Base-by-base conservation (phyloP, 768 basidiomycete species). In the Suillus americanus region DNA sequence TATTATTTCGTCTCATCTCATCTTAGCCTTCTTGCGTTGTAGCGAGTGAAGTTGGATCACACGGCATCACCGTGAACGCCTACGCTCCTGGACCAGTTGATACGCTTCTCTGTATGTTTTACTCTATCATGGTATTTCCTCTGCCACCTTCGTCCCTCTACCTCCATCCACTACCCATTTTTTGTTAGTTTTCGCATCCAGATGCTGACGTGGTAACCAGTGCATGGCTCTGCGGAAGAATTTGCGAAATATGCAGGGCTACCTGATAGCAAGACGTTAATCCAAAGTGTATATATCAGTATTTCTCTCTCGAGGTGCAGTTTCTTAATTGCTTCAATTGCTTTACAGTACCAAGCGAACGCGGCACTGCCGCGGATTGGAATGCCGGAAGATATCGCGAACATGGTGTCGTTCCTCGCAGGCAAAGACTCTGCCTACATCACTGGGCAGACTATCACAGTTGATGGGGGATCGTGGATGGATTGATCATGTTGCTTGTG, bases 331-430 rank as follows among this genome's bases (percentile, higher is more conserved):
- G 5, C 30, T n/a, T 54, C 30, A 33, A 20, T 33, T 5, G 12
- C 20, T 20, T 54, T 6, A 35, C 12, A 54, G 53, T 54, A 35
- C 12, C 33, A 35, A 61, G 69, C 10, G 56, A 62, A 23, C 57
- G 71, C 54, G 71, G 69, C 20, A 63, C 63, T 9, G 20, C 10
- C 10, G 10, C 53, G 53, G 53, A 54, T 54, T 35, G 53, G 53
- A 54, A 35, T 33, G 35, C 64, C 75, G 0, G 51, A 65, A 6
- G 70, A 78, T 46, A 68, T 78, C 33, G 74, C 77, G 1, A 62
- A 62, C 13, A 40, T 77, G 3, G 77, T 78, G 2, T 73, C 76
- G 4, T 78, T 75, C 68, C 68, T 78, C 35, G 77, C 74, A 9
- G 72, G 73, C 8, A 69, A 71, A 57, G 68, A 74, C 28, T 70